Percentiles rank a stretch among this genome's conserved stretches.
Evolutionary conservation across 176 grass and related monocot genomes (phyloP).

Genomic region (Triticum timopheevii): DNA sequence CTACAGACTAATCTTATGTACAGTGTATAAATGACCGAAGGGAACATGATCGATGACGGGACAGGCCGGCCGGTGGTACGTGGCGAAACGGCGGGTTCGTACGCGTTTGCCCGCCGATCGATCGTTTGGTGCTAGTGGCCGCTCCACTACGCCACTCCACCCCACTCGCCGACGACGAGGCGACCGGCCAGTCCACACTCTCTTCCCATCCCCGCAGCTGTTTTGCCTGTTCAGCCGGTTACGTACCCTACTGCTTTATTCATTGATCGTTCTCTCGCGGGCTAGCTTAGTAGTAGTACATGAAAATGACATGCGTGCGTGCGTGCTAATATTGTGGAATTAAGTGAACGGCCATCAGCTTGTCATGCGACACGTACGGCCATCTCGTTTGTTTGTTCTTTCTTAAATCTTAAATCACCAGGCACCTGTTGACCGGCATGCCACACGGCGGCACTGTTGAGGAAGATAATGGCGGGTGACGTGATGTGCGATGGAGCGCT

Average conservation of each 20-base stretch:
- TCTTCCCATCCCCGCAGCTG: neutral
- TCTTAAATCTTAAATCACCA: too few species aligned
- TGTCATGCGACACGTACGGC: neutral
- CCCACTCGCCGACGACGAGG: conserved; percentile 33
- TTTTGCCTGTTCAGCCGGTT: neutral
- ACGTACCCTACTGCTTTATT: too few species aligned
- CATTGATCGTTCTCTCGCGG: too few species aligned
- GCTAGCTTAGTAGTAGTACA: too few species aligned
- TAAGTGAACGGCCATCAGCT: too few species aligned
- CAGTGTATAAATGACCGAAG: too few species aligned
- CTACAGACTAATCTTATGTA: too few species aligned
- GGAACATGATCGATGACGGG: too few species aligned
- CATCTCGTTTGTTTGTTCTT: neutral
- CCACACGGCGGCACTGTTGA: too few species aligned
- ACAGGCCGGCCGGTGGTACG: neutral
- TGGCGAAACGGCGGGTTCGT: neutral
- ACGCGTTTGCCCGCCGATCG: neutral
- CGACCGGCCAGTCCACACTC: neutral
- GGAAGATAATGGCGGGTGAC: neutral
- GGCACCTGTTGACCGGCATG: too few species aligned
- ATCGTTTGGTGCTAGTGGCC: neutral
- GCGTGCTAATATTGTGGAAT: too few species aligned
- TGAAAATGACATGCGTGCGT: too few species aligned
- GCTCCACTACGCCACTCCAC: neutral
- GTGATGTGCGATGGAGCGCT: neutral